Base-by-base conservation (phyloP, 768 basidiomycete genomes). In the Leccinum pellstonianum region DNA sequence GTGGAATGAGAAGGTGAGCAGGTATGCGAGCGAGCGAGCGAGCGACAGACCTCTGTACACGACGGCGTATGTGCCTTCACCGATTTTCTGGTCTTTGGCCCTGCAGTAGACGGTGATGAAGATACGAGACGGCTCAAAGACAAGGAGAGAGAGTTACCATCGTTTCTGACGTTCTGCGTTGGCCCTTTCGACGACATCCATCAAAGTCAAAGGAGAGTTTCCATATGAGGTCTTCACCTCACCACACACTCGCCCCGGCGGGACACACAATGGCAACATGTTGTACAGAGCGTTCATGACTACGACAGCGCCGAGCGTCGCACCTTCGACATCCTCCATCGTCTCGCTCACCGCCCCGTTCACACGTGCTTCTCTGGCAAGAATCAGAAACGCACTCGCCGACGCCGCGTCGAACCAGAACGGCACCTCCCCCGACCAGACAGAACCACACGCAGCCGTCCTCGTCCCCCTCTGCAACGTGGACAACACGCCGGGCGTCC, bases 31-130 rank as follows among this genome's bases (percentile, higher is more conserved):
- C 25, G 38, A 50, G 10, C 25, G 38, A 50, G 23, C 35, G 9
- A 17, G 21, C 6, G 46, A 72, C 77, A 62, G 50, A 88, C 95
- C 95, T 86, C 86, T 83, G 75, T 96, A 98, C 3, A 98, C 95
- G 49, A 95, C 95, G 55, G 96, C 95, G 72, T 95, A 99, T 14
- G 95, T 90, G 75, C 97, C 97, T 73, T 93, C 91, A 66, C 91
- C 91, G 57, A 92, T 83, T 71, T 93, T 93, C 67, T 81, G 83
- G 69, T 90, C 90, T 68, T 93, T 93, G 14, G 80, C 79, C 91
- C 91, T 92, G 65, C 47, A 10, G n/a, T 11, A 52, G 63, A 33
- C 50, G 52, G 58, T 67, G 56, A 62, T 49, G 58, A 61, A 15
- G 54, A 49, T 12, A 14, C 29, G n/a, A 23, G 10, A 53, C 9